Conservation (phyloP, 1,284 basidiomycete species). For the Somion occarium region DNA sequence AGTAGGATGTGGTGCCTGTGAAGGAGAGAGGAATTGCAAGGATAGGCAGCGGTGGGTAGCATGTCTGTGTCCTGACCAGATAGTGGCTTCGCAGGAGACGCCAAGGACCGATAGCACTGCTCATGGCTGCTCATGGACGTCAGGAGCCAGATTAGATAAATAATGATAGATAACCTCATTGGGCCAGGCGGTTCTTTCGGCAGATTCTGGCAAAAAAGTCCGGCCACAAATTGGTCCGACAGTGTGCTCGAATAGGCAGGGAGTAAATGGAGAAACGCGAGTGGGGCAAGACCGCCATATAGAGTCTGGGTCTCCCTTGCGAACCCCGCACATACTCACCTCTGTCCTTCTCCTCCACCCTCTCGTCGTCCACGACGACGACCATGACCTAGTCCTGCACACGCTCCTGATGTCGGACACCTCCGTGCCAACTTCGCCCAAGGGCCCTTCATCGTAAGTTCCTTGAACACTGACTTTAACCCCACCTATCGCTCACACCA, state of each 20-base stretch:
- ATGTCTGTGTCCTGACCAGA: background rate
- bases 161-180: background rate
- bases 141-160: no score
- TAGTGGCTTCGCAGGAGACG: background rate
- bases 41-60: background rate
- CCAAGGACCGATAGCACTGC: background rate
- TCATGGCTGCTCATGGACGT: no score
- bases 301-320: background rate
- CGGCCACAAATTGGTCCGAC: background rate
- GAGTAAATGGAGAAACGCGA: background rate
- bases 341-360: background rate
- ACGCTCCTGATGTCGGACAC: background rate
- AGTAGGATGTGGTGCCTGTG: slow-evolving; percentile 8
- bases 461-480: background rate
- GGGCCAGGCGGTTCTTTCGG: background rate
- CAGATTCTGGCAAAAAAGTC: background rate
- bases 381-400: background rate
- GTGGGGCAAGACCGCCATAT: background rate
- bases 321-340: background rate
- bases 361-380: background rate
- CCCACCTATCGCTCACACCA: background rate
- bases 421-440: slow-evolving; percentile 1
- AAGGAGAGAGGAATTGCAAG: slow-evolving; percentile 4
- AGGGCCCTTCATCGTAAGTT: background rate
- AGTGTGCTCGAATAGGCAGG: background rate